Conservation (phyloP, 2,329 filamentous ascomycete species). For the Paraphaeosphaeria minitans region DNA sequence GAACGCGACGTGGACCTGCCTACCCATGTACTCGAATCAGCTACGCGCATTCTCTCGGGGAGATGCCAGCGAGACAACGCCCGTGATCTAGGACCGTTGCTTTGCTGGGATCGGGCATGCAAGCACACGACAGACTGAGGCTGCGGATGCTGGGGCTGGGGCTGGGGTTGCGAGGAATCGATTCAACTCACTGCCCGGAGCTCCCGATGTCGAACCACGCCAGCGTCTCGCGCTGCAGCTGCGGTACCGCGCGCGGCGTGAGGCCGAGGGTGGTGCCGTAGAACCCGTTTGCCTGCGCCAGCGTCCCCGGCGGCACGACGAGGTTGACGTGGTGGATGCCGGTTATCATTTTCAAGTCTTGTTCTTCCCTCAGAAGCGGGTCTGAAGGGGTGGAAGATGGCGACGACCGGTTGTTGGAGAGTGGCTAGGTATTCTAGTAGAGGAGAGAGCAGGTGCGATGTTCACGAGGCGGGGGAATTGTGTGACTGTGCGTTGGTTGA, state of each 20-base stretch:
- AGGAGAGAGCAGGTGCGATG: neutral
- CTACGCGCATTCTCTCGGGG: neutral
- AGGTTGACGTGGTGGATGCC: conserved; percentile 6
- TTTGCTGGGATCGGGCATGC: too few relatives aligned
- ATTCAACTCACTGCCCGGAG: conserved; percentile 62
- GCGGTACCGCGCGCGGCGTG: conserved; percentile 58
- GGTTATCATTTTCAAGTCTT: neutral
- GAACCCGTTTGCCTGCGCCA: neutral
- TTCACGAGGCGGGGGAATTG: neutral
- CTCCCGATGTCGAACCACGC: conserved; percentile 66
- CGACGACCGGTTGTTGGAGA: neutral
- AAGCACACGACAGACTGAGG: too few relatives aligned
- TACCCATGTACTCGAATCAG: neutral
- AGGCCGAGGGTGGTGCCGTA: conserved; percentile 58
- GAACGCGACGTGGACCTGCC: conserved; percentile 54
- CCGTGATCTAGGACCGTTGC: too few relatives aligned
- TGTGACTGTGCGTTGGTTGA: neutral
- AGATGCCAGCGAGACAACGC: too few relatives aligned
- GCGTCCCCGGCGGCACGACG: neutral
- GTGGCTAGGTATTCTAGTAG: too few relatives aligned
- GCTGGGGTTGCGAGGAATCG: too few relatives aligned
- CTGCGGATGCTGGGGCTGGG: too few relatives aligned
- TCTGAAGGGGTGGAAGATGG: neutral
- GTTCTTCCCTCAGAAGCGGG: too few relatives aligned
- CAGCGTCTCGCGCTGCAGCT: conserved; percentile 56